Evolutionary conservation across 306 rosid genomes (phyloP).

Genomic region (Trifolium subterraneum): DNA sequence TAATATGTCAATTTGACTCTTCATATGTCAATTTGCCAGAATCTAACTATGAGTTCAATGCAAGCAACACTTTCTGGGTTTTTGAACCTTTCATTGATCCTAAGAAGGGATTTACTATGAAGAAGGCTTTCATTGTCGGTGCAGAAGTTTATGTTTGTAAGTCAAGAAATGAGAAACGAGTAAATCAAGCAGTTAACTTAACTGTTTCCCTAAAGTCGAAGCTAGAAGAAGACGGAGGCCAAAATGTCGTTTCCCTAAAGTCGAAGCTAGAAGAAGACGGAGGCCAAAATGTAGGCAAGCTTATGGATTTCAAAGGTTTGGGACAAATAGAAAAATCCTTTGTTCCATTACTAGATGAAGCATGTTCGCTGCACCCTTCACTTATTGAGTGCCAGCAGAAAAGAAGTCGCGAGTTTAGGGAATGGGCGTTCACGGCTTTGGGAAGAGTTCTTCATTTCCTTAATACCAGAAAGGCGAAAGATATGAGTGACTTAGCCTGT

Average conservation of each 20-base stretch:
- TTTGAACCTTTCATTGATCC: not conserved
- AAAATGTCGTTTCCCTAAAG: not conserved
- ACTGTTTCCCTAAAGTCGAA: not conserved
- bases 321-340: not conserved
- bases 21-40: not conserved
- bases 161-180: not conserved
- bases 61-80: not conserved
- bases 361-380: slow-evolving; percentile 32
- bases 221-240: too few relatives aligned
- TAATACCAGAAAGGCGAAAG: not conserved
- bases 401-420: slow-evolving; percentile 18
- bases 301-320: slow-evolving; percentile 7
- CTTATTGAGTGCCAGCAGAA: slow-evolving; percentile 15
- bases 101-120: not conserved
- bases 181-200: not conserved
- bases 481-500: not conserved
- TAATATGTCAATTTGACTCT: not conserved
- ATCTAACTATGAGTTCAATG: not conserved
- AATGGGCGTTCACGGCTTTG: slow-evolving; percentile 46
- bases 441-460: slow-evolving; percentile 40
- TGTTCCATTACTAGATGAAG: slow-evolving; percentile 28
- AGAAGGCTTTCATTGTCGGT: not conserved
- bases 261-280: too few relatives aligned
- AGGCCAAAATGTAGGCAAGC: not conserved
- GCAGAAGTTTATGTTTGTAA: not conserved